Evolutionary conservation across 345 rosid species (phyloP).

Genomic region (Clausena lansium): DNA sequence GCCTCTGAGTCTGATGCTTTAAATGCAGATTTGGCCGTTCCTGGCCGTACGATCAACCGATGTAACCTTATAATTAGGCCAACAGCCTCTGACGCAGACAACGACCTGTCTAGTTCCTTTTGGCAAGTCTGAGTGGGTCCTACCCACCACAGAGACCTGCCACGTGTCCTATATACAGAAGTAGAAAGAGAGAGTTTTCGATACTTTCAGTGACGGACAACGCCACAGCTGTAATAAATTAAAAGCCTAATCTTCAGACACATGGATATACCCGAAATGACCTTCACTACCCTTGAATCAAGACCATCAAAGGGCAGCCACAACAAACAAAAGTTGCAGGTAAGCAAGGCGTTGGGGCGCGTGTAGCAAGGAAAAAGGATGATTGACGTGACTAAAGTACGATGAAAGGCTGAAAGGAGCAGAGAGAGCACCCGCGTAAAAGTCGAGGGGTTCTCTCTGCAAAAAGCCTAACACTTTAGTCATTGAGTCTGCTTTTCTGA

Average conservation of each 20-base stretch:
- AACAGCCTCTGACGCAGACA: slow-evolving; percentile 40
- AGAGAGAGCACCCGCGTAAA: slow-evolving; percentile 48
- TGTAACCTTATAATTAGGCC: slow-evolving; percentile 19
- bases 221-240: not conserved
- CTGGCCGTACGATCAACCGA: slow-evolving; percentile 30
- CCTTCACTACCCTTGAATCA: not conserved
- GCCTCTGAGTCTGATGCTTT: not conserved
- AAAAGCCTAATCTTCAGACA: too few species aligned
- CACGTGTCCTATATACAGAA: slow-evolving; percentile 26
- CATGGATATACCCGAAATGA: not conserved
- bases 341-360: slow-evolving; percentile 13
- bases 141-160: slow-evolving; percentile 21
- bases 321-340: not conserved
- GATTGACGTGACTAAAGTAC: slow-evolving; percentile 48
- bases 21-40: slow-evolving; percentile 14
- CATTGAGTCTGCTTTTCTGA: slow-evolving; percentile 7
- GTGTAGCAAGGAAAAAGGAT: not conserved
- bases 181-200: not conserved
- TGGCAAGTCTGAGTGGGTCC: slow-evolving; percentile 41
- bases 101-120: slow-evolving; percentile 43
- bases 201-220: not conserved
- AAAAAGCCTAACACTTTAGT: slow-evolving; percentile 12
- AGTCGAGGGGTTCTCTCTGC: slow-evolving; percentile 48
- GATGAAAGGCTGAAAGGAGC: slow-evolving; percentile 49
- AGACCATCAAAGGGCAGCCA: not conserved